phyloP scores from a whole-genome alignment of 2,329 filamentous ascomycete genomes.

The Pseudogymnoascus sp. region DNA sequence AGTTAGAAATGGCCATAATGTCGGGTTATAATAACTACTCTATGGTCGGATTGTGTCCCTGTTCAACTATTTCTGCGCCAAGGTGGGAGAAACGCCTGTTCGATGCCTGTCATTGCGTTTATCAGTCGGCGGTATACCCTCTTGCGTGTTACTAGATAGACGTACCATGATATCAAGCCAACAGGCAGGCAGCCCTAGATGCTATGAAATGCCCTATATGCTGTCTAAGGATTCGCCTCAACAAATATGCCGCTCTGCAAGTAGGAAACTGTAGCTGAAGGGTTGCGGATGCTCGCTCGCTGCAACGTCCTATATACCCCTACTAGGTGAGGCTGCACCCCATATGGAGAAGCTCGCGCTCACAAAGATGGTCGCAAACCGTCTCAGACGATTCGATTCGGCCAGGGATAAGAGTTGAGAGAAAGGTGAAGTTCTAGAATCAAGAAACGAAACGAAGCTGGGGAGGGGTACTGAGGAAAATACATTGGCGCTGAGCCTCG shows the following conservation, averaged over 20 bases:
- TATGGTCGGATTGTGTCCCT: no score
- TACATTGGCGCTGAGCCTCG: background rate
- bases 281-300: background rate
- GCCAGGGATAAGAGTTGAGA: background rate
- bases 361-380: background rate
- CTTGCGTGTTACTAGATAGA: background rate
- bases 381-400: background rate
- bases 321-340: background rate
- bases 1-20: no score
- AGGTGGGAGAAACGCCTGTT: no score
- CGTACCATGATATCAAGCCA: background rate
- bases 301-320: background rate
- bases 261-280: background rate
- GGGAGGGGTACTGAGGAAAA: background rate
- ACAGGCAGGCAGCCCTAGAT: background rate
- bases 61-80: no score
- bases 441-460: background rate
- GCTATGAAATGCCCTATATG: background rate
- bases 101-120: no score
- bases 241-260: background rate
- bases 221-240: background rate
- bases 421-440: background rate
- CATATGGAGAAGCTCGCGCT: background rate
- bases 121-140: no score
- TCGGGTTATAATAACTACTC: no score